Evolutionary conservation across 2,329 filamentous ascomycete species (phyloP).

Genomic region (Alternaria alternata): DNA sequence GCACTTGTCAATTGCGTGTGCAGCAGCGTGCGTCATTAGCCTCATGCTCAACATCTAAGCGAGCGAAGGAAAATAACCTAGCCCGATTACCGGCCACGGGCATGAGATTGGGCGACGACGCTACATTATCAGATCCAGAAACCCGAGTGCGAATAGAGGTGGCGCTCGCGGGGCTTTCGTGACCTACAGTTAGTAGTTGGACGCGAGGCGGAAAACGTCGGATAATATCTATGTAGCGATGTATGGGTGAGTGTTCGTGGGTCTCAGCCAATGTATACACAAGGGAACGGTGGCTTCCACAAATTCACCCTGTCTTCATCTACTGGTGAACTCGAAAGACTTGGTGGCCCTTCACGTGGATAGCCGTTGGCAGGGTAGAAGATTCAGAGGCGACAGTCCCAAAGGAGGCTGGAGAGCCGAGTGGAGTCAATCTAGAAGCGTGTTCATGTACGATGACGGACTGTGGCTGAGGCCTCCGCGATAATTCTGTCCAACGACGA

Average conservation of each 20-base stretch:
- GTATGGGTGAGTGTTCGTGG: background rate
- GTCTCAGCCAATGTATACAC: background rate
- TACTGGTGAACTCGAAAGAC: background rate
- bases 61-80: conserved; percentile 29
- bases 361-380: background rate
- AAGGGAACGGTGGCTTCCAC: background rate
- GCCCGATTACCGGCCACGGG: conserved; percentile 29
- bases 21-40: conserved; percentile 41
- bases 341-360: background rate
- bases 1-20: conserved; percentile 30
- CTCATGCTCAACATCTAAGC: conserved; percentile 32
- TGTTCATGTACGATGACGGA: conserved; percentile 9
- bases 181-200: background rate
- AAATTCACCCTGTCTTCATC: background rate
- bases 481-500: background rate
- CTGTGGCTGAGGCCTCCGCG: conserved; percentile 3
- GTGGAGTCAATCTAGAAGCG: conserved; percentile 8
- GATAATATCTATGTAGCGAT: background rate
- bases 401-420: background rate
- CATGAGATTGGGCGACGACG: conserved; percentile 7
- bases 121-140: conserved; percentile 2
- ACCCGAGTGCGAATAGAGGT: background rate
- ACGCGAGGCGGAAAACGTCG: background rate
- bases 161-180: background rate
- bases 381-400: background rate